Percentiles rank a stretch among this genome's conserved stretches.
phyloP scores from a whole-genome alignment of 2,329 filamentous ascomycete genomes.

The Hymenotorrendiella dingleyae region DNA sequence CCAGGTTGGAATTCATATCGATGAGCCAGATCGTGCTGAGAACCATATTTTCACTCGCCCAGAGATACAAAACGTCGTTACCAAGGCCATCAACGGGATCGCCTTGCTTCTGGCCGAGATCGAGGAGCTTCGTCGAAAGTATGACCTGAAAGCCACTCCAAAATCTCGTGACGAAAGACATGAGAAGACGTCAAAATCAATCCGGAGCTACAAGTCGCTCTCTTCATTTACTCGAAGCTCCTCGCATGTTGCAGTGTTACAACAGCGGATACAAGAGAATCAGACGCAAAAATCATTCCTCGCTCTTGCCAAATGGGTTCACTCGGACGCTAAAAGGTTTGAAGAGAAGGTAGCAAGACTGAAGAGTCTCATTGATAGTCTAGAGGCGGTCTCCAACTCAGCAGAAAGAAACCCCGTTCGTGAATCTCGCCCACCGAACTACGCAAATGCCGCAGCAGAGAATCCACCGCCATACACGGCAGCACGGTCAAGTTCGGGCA shows the following conservation, averaged over 20 bases:
- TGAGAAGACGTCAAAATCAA: slow-evolving; percentile 4
- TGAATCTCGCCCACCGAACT: background rate
- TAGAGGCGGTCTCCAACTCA: slow-evolving; percentile 18
- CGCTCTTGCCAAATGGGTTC: slow-evolving; percentile 19
- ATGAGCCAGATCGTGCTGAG: slow-evolving; percentile 9
- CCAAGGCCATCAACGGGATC: slow-evolving; percentile 17
- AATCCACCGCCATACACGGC: slow-evolving; percentile 17
- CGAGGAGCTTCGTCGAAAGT: slow-evolving; percentile 18
- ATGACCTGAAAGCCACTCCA: slow-evolving; percentile 12
- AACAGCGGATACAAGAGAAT: slow-evolving; percentile 15
- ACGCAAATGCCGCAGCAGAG: background rate
- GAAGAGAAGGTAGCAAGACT: slow-evolving; percentile 18
- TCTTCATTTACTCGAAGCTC: background rate
- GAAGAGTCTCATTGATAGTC: slow-evolving; percentile 19
- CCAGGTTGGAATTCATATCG: slow-evolving; percentile 16
- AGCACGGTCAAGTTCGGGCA: too few species aligned
- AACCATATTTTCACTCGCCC: slow-evolving; percentile 10
- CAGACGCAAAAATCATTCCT: slow-evolving; percentile 21
- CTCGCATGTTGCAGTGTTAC: background rate
- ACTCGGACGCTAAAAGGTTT: slow-evolving; percentile 20
- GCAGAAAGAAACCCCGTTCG: slow-evolving; percentile 2
- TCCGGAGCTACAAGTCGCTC: slow-evolving; percentile 1
- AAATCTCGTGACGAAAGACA: background rate
- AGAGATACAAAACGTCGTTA: slow-evolving; percentile 16
- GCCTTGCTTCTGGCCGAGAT: slow-evolving; percentile 17